Conservation (phyloP, 2,329 filamentous ascomycete species). For the Spiromastix sp. region DNA sequence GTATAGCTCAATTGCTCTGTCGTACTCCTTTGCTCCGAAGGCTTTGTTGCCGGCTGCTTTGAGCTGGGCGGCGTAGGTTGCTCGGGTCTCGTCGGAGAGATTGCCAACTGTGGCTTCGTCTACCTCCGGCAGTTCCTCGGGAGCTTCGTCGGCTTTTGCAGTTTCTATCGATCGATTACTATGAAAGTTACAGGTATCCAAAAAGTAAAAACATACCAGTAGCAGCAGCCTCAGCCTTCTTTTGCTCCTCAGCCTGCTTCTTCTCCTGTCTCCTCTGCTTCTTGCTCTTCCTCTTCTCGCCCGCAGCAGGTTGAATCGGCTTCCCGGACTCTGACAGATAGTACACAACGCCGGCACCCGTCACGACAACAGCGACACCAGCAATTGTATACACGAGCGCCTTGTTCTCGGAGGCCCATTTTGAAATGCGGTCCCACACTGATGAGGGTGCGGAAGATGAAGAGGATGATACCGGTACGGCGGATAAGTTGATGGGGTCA, state of each 20-base stretch:
- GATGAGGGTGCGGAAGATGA: conserved; percentile 8
- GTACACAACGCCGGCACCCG: conserved; percentile 84
- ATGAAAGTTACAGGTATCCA: conserved; percentile 2
- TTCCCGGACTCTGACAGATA: conserved; percentile 55
- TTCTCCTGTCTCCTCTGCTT: conserved; percentile 85
- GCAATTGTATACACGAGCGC: conserved; percentile 92
- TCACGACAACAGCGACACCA: conserved; percentile 83
- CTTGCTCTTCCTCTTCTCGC: conserved; percentile 65
- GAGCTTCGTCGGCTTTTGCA: conserved; percentile 39
- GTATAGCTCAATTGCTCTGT: conserved; percentile 87
- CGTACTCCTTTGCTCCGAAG: conserved; percentile 88
- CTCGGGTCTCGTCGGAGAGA: conserved; percentile 53
- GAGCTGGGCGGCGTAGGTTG: conserved; percentile 78
- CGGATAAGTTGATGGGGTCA: background rate
- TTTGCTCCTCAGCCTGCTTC: conserved; percentile 50
- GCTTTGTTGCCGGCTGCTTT: conserved; percentile 96
- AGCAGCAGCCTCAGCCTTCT: conserved; percentile 37
- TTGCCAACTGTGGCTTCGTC: conserved; percentile 38
- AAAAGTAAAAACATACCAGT: conserved; percentile 27
- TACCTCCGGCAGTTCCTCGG: conserved; percentile 60
- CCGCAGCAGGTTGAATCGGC: conserved; percentile 24
- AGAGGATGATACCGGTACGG: background rate
- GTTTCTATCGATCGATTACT: conserved; percentile 33
- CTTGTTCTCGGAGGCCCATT: conserved; percentile 93
- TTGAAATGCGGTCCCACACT: conserved; percentile 79